These are phyloP conservation scores for Elaphomyces granulatus DNA, from an alignment of 495 filamentous ascomycete species.

Conservation along the genomic window DNA sequence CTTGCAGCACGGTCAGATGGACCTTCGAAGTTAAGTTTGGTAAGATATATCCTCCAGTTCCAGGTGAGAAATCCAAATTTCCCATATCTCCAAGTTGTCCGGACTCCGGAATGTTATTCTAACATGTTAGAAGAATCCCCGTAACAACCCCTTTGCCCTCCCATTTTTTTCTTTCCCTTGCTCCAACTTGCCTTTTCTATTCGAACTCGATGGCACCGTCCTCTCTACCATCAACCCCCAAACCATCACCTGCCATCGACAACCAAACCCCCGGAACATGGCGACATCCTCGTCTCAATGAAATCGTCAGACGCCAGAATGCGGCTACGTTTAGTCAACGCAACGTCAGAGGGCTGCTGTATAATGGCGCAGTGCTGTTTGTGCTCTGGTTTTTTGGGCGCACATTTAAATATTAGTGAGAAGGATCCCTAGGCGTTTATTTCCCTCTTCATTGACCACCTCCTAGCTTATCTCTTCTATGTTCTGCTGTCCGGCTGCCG, in stretches of 20 bases:
- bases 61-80: too few species aligned
- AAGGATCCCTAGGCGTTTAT: constrained; percentile 1
- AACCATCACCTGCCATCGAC: constrained; percentile 31
- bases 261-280: constrained; percentile 63
- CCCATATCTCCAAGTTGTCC: too few species aligned
- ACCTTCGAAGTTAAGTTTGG: too few species aligned
- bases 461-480: constrained; percentile 3
- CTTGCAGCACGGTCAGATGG: too few species aligned
- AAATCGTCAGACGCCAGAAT: constrained; percentile 61
- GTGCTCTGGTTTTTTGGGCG: constrained; percentile 28
- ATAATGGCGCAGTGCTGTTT: constrained; percentile 45
- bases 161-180: constrained; percentile 1
- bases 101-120: too few species aligned
- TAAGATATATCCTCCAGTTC: too few species aligned
- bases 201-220: constrained; percentile 22
- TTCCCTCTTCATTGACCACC: not conserved
- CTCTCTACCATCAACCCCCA: constrained; percentile 45
- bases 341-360: constrained; percentile 48
- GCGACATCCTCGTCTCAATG: constrained; percentile 68
- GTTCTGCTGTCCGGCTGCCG: constrained; percentile 14
- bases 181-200: too few species aligned
- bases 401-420: constrained; percentile 26
- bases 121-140: too few species aligned
- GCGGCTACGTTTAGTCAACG: constrained; percentile 56
- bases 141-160: not conserved